Evolutionary conservation across 2,329 filamentous ascomycete species (phyloP).

Genomic region (Fusarium sp.): DNA sequence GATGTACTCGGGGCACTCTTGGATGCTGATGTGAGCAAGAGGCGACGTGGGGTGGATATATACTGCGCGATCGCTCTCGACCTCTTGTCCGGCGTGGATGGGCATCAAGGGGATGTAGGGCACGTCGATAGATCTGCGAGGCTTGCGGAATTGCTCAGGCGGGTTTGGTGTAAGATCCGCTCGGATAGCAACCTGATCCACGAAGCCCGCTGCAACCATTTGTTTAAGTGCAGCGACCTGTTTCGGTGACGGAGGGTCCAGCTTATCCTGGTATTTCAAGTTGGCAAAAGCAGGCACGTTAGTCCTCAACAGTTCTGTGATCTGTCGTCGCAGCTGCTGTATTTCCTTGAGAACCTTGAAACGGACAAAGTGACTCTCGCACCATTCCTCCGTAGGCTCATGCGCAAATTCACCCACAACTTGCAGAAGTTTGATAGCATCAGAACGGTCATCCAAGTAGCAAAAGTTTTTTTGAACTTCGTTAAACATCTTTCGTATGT

Average conservation of each 20-base stretch:
- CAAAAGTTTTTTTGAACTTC: conserved; percentile 81
- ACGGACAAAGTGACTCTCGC: conserved; percentile 83
- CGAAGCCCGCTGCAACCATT: conserved; percentile 89
- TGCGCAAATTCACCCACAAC: conserved; percentile 88
- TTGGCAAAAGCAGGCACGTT: conserved; percentile 74
- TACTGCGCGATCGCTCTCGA: conserved; percentile 70
- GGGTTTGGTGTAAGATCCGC: conserved; percentile 83
- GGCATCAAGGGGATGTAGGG: conserved; percentile 89
- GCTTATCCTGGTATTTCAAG: conserved; percentile 63
- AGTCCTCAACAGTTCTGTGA: conserved; percentile 79
- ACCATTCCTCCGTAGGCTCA: conserved; percentile 77
- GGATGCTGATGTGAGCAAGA: conserved; percentile 72
- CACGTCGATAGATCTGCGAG: conserved; percentile 88
- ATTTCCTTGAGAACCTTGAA: conserved; percentile 89
- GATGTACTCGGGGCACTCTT: conserved; percentile 86
- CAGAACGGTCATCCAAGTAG: conserved; percentile 81
- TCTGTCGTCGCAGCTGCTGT: conserved; percentile 81
- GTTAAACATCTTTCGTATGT: conserved; percentile 69
- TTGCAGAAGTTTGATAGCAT: conserved; percentile 90
- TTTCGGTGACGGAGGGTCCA: conserved; percentile 68
- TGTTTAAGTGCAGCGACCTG: conserved; percentile 86
- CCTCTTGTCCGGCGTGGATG: conserved; percentile 56
- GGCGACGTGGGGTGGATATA: conserved; percentile 89
- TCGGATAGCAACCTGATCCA: conserved; percentile 93
- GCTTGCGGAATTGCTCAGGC: conserved; percentile 72